Evolutionary conservation across 306 rosid species (phyloP), one percentile per base, ranked within the genome.

Genomic region (Crotalaria pallida): DNA sequence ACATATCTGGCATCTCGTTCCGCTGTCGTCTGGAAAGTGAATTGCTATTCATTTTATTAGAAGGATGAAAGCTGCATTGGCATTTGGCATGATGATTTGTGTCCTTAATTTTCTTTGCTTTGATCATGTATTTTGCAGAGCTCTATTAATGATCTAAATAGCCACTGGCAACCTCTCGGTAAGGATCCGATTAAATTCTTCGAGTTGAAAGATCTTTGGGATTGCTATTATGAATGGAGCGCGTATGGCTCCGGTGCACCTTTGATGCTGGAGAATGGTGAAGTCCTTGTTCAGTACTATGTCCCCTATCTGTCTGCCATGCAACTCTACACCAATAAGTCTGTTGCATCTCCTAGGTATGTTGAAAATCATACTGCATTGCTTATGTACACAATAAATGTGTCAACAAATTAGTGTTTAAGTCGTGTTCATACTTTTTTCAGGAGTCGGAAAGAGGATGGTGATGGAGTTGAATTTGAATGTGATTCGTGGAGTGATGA

Each of bases 401-500:
- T 67, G 71, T 63, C 10, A 16, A 53, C 22, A 18, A 49, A 72
- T 33, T 15, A 18, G 17, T 38, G 44, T 56, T 10, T 7, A 10
- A 49, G n/a, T n/a, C 22, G 52, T 16, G 22, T 55, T 43, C 23
- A 1, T 26, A n/a, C 34, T 67, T 55, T 40, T 59, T 0, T 59
- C n/a, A 85, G 89, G 77, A 74, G 23, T 1, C 66, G 49, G 5
- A 82, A 69, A 75, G 88, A 84, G 62, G 90, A 84, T 18, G 52
- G 64, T 0, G 87, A 82, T 27, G 66, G 65, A 64, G 81, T 74
- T 18, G 96, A 84, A 56, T 59, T 77, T 2, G 97, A 91, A 76
- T 81, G 90, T 15, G 97, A 91, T 53, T 83, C 86, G 0, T 91
- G 90, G 89, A 91, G 97, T 2, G 96, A 88, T 7, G 97, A 88